Base-by-base conservation (phyloP, 805 yeast species). In the Candida nemodendra region DNA sequence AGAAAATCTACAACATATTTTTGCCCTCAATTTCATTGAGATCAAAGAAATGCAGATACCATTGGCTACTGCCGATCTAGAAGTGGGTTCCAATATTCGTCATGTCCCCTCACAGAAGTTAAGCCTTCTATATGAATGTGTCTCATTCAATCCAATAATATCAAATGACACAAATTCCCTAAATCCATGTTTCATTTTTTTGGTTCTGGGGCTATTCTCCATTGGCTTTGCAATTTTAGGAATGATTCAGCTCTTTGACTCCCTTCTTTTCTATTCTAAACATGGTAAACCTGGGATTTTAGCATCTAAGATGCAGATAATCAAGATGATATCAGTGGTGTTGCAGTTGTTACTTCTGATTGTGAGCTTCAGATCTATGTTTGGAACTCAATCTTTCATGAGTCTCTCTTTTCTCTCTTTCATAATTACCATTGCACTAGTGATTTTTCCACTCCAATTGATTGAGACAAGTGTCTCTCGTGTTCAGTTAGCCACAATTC, bases 391-490 rank as follows among this genome's bases (percentile, higher is more conserved):
- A 12, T 17, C 26, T 32, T 45, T 35, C 21, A 38, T 41, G 26
- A 19, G 31, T 8, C 18, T 35, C 11, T 36, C 44, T 4, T 59
- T 51, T 31, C 23, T 34, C 2, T 12, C 42, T 1, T 34, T 38
- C 14, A 14, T 57, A 0, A 14, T 46, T 7, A 42, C 50, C 1
- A 29, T 58, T 4, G 13, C 47, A 3, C 32, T 50, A 2, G 38
- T 68, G 3, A 60, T 71, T 2, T 30, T 67, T 1, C 78, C 79
- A 0, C 50, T 76, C 9, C 74, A 72, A 28, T 38, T 60, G 7
- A 40, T 72, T 13, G 82, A 78, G 44, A 61, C 66, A 7, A 61
- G 68, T 30, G 60, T 66, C 31, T 57, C 63, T 1, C 49, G 65
- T 0, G 53, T 64, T 2, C 70, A 71, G 11, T 52, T 57, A 19